phyloP scores from a whole-genome alignment of 2,329 filamentous ascomycete genomes.

The Biscogniauxia sp. region DNA sequence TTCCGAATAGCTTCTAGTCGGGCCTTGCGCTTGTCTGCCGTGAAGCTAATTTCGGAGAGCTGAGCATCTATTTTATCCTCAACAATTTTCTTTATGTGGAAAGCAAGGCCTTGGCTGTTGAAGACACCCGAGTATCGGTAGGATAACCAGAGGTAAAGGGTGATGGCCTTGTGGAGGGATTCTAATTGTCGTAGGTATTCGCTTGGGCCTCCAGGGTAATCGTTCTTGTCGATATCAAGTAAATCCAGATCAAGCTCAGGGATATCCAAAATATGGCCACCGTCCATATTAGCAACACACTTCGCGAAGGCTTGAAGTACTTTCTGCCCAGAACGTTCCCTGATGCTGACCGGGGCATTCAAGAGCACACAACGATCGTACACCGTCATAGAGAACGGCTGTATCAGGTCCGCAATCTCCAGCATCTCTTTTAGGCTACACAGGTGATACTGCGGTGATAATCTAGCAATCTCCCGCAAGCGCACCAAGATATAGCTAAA shows the following conservation, averaged over 20 bases:
- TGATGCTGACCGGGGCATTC: constrained; percentile 63
- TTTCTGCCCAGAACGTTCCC: constrained; percentile 43
- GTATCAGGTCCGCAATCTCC: constrained; percentile 69
- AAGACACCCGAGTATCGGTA: constrained; percentile 86
- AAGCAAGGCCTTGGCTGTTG: constrained; percentile 69
- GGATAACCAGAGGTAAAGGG: constrained; percentile 89
- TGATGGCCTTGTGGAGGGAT: constrained; percentile 74
- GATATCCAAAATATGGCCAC: constrained; percentile 71
- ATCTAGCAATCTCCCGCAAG: constrained; percentile 65
- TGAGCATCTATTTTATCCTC: constrained; percentile 71
- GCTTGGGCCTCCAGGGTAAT: constrained; percentile 38
- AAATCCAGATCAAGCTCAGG: constrained; percentile 67
- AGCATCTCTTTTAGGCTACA: constrained; percentile 63
- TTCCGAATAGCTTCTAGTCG: constrained; percentile 26
- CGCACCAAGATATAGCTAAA: constrained; percentile 80
- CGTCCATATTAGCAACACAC: constrained; percentile 65
- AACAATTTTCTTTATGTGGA: constrained; percentile 73
- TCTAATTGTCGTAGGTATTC: constrained; percentile 70
- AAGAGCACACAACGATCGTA: constrained; percentile 75
- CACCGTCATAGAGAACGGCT: constrained; percentile 67
- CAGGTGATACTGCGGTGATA: constrained; percentile 68
- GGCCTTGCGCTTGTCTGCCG: constrained; percentile 35
- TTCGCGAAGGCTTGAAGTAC: constrained; percentile 64
- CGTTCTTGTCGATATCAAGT: constrained; percentile 60
- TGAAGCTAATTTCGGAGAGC: constrained; percentile 55